Base-by-base conservation (phyloP, 192 early-diverging fungal genomes). In the Spizellomyces punctatus region DNA sequence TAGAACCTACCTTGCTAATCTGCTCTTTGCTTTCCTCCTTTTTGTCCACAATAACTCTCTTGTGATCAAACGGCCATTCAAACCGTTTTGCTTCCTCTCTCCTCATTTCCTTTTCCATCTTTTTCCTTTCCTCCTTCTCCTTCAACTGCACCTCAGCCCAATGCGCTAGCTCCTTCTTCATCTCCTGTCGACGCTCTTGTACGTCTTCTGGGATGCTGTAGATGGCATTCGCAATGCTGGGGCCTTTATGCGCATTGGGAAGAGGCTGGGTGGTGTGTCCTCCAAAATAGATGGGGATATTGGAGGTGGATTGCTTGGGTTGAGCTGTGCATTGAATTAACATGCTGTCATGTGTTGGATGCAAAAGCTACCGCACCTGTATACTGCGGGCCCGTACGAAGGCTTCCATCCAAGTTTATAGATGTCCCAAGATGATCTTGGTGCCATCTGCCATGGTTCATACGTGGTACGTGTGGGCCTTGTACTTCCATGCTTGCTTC, bases 201-300 rank as follows among this genome's bases (percentile, higher is more conserved):
- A 16, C 22, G 14, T 61, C 59, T 61, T 61, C 59, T 41, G 59
- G 59, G 14, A 61, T 41, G 59, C 22, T 41, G 42, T 61, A 61
- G 17, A 61, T 61, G 9, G 59, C 36, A 19, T 54, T 54, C 50
- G 17, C 17, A 4, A 54, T 54, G 12, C 50, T 19, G 50, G 50
- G 50, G 50, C 50, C 50, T 2, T 19, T 12, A 2, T 12, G 17
- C 14, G 17, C 50, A 4, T 54, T 54, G 12, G 50, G 50, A 4
- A 54, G 50, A 54, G 12, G 50, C 4, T 54, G 50, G 50, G 50
- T 54, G 1, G 50, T n/a, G 50, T 19, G 12, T 12, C 59, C 59
- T 16, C 59, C 59, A 19, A 61, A 61, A 10, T 27, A 61, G 17
- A 61, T 16, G 17, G 59, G 36, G 42, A 41, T 14, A 6, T 61